phyloP scores from a whole-genome alignment of 768 basidiomycete species.

The Galerina sulciceps region DNA sequence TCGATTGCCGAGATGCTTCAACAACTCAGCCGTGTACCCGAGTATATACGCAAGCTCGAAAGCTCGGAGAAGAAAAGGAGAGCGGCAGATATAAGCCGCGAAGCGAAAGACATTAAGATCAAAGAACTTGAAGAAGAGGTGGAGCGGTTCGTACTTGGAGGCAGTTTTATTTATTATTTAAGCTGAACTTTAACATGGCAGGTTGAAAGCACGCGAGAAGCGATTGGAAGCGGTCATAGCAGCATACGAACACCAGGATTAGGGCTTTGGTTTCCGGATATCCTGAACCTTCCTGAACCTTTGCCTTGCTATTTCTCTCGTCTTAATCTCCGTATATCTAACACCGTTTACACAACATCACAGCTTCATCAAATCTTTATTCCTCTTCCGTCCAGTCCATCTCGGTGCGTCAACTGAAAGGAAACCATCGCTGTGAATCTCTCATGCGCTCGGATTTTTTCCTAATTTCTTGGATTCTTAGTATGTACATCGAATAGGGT shows the following conservation, averaged over 20 bases:
- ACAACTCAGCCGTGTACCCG: slow-evolving; percentile 11
- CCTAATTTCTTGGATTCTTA: too few relatives aligned
- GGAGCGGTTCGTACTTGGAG: slow-evolving; percentile 12
- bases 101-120: slow-evolving; percentile 22
- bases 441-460: too few relatives aligned
- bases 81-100: slow-evolving; percentile 23
- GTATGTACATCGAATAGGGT: too few relatives aligned
- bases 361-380: too few relatives aligned
- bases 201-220: slow-evolving; percentile 17
- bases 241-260: slow-evolving; percentile 4
- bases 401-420: too few relatives aligned
- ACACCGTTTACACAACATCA: too few relatives aligned
- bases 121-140: slow-evolving; percentile 16
- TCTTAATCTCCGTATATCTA: too few relatives aligned
- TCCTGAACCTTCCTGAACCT: not conserved
- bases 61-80: slow-evolving; percentile 8
- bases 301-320: not conserved
- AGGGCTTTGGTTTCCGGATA: not conserved
- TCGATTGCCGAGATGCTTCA: slow-evolving; percentile 15
- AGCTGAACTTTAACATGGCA: not conserved
- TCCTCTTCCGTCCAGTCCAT: too few relatives aligned
- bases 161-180: slow-evolving; percentile 5
- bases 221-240: slow-evolving; percentile 17
- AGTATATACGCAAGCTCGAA: slow-evolving; percentile 26
- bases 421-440: too few relatives aligned